Conservation (phyloP, 805 yeast species). For the Kazachstania kunashirensis region DNA sequence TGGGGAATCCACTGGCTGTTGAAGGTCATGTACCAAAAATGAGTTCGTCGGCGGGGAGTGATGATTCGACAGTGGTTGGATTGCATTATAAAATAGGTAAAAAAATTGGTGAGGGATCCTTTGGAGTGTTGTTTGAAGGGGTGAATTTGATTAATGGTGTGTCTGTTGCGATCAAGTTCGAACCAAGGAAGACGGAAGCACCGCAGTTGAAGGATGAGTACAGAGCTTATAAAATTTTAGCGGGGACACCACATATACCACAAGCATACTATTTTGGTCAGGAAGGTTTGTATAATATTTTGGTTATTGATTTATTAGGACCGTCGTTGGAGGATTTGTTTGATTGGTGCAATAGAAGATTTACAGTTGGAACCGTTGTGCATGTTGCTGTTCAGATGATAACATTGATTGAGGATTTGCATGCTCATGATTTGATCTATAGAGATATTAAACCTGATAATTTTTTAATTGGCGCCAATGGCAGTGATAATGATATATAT, state of each 20-base stretch:
- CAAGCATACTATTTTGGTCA: conserved; percentile 78
- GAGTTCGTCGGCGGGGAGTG: too few species aligned
- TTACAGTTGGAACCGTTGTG: conserved; percentile 61
- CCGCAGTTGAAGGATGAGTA: conserved; percentile 78
- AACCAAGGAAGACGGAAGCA: conserved; percentile 71
- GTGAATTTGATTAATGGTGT: conserved; percentile 82
- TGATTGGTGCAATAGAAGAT: conserved; percentile 80
- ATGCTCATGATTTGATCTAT: conserved; percentile 66
- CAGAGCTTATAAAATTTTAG: conserved; percentile 63
- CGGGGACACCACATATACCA: conserved; percentile 67
- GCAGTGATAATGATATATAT: conserved; percentile 58
- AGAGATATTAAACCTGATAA: conserved; percentile 81
- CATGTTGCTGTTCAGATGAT: conserved; percentile 75
- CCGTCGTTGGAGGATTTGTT: conserved; percentile 76
- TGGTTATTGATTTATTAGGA: conserved; percentile 67
- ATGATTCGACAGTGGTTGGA: conserved; percentile 48
- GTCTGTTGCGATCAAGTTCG: conserved; percentile 91
- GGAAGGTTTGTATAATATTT: conserved; percentile 70
- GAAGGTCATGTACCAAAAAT: too few species aligned
- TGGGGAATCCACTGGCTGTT: too few species aligned
- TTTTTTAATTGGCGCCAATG: conserved; percentile 41
- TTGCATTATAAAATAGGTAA: conserved; percentile 94
- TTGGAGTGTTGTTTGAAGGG: conserved; percentile 96
- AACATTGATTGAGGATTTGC: conserved; percentile 58
- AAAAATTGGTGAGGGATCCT: conserved; percentile 97